Evolutionary conservation across 1,284 basidiomycete genomes (phyloP).

Genomic region (Microbotryum lychnidis-dioicae): DNA sequence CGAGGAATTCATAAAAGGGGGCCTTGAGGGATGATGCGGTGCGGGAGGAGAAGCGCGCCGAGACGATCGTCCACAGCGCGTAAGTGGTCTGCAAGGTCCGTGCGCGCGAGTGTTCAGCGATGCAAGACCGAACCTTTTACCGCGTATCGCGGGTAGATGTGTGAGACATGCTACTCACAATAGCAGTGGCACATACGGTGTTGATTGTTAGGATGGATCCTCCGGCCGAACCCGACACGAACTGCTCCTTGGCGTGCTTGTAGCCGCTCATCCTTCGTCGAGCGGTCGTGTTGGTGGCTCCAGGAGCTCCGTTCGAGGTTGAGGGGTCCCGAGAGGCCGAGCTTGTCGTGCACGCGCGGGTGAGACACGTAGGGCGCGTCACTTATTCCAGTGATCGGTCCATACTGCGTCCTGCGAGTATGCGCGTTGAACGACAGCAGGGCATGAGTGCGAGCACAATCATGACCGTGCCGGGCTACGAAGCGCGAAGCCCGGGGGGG

Average conservation of each 20-base stretch:
- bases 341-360: too few species aligned
- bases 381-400: too few species aligned
- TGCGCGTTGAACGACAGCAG: too few species aligned
- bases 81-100: conserved; percentile 54
- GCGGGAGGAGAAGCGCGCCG: conserved; percentile 44
- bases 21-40: conserved; percentile 1
- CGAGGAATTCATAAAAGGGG: conserved; percentile 50
- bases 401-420: too few species aligned
- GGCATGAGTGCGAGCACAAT: too few species aligned
- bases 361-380: too few species aligned
- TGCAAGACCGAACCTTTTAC: background rate
- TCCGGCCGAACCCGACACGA: conserved; percentile 71
- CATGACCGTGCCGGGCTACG: background rate
- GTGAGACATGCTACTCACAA: conserved; percentile 51
- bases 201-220: conserved; percentile 69
- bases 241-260: conserved; percentile 77
- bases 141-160: conserved; percentile 3
- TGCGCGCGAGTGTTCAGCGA: background rate
- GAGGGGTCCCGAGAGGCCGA: too few species aligned
- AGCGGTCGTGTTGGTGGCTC: too few species aligned
- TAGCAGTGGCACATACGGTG: conserved; percentile 57
- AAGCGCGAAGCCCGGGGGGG: background rate
- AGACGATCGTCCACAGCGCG: conserved; percentile 54
- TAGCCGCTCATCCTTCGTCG: conserved; percentile 44
- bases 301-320: too few species aligned